Evolutionary conservation across 257 asterid genomes (phyloP), one percentile per base, ranked within the genome.

Genomic region (Penstemon newberryi): DNA sequence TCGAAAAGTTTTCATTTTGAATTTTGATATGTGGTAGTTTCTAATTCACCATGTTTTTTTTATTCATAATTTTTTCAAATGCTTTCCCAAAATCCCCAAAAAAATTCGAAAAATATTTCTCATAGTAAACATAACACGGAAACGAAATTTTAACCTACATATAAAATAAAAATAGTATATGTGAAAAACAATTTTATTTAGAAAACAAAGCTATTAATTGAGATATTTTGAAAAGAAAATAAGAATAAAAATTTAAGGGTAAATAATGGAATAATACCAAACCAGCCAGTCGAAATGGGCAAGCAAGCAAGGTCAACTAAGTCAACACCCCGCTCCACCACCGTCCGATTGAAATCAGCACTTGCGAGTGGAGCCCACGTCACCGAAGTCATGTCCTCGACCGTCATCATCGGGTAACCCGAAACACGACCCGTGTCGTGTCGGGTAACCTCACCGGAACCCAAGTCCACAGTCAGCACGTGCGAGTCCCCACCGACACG

Each of bases 241-340:
- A 19, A 15, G 2, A 15, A 10, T 36, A 12, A 13, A 15, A 25
- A 13, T 15, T 2, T 43, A 6, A 19, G 3, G 8, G 36, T 7
- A 7, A 12, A 41, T 6, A 56, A 2, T 25, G 33, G 0, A 7
- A n/a, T 59, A 81, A 57, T 78, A 93, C 98, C 99, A 45, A 80
- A 93, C 99, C 99, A 93, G 15, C 99, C 99, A 4, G 81, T 46
- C 0, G 98, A 80, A 67, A 90, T 70, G 12, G 98, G 98, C 77
- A 93, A 76, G 75, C 98, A 93, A 19, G 95, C 90, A 13, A 90
- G 80, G 75, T 90, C 96, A 25, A 43, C 83, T 69, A 88, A 60
- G 72, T 88, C 98, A 43, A 93, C 96, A 9, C 98, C 98, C 25
- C 98, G 91, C 73, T 75, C 84, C 25, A 75, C 56, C 65, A 93